A percentile compares a stretch with the other conserved stretches of the same genome.
These are phyloP conservation scores for Fusarium tjaetaba DNA, from an alignment of 2,329 filamentous ascomycete genomes.

Conservation along the genomic window DNA sequence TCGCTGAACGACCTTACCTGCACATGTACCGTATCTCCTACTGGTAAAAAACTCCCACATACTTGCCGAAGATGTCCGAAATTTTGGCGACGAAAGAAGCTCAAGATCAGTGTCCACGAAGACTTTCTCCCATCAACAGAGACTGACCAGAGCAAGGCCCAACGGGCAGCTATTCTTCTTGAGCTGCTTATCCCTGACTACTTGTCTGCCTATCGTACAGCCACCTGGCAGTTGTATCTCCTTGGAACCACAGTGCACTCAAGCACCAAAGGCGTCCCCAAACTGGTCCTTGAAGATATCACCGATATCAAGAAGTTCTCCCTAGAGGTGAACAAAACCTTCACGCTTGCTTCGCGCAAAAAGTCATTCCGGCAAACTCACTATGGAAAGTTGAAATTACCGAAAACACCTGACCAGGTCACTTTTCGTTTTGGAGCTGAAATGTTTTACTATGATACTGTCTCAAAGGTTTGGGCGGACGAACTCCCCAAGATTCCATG, in stretches of 20 bases:
- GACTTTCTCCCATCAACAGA: slow-evolving; percentile 37
- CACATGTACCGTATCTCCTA: slow-evolving; percentile 10
- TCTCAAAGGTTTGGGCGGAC: slow-evolving; percentile 19
- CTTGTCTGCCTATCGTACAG: slow-evolving; percentile 48
- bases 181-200: slow-evolving; percentile 57
- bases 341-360: slow-evolving; percentile 39
- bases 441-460: slow-evolving; percentile 32
- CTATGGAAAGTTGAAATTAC: slow-evolving; percentile 28
- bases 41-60: not conserved
- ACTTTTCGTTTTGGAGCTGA: slow-evolving; percentile 24
- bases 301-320: not conserved
- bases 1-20: slow-evolving; percentile 14
- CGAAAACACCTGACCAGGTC: slow-evolving; percentile 20
- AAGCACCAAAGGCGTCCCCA: not conserved
- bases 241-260: not conserved
- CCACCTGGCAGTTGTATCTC: slow-evolving; percentile 22
- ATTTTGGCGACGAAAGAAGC: slow-evolving; percentile 7
- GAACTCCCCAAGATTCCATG: slow-evolving; percentile 3
- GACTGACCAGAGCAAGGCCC: not conserved
- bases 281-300: not conserved
- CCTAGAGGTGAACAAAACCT: fast-evolving
- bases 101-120: slow-evolving; percentile 36
- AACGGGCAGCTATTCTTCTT: slow-evolving; percentile 58
- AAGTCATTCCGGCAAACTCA: slow-evolving; percentile 45
- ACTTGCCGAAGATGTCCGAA: slow-evolving; percentile 34